phyloP scores from a whole-genome alignment of 352 stramenopile species.

The Phytopythium kandeliae region DNA sequence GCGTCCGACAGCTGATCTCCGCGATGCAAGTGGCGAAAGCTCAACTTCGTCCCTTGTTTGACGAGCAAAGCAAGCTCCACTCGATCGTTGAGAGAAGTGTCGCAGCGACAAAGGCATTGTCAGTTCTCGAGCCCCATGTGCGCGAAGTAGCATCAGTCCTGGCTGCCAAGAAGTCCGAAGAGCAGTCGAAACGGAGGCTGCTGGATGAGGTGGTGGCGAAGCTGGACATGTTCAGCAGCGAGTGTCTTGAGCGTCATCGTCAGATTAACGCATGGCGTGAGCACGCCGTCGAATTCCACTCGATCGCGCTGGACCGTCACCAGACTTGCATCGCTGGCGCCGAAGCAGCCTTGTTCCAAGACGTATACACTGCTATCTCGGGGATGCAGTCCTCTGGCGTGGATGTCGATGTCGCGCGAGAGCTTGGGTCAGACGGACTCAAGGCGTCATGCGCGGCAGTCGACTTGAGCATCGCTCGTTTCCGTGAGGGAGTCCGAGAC shows the following conservation, averaged over 20 bases:
- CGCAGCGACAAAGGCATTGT: constrained; percentile 3
- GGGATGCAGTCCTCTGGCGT: constrained; percentile 4
- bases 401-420: constrained; percentile 6
- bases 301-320: constrained; percentile 1
- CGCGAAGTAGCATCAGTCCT: constrained; percentile 4
- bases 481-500: constrained; percentile 20
- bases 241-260: constrained; percentile 11
- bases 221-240: background rate
- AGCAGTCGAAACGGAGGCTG: background rate
- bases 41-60: constrained; percentile 14
- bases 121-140: constrained; percentile 5
- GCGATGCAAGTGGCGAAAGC: constrained; percentile 12
- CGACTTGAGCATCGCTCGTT: constrained; percentile 24
- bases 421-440: constrained; percentile 17
- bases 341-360: constrained; percentile 19
- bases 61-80: constrained; percentile 12
- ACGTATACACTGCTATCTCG: constrained; percentile 10
- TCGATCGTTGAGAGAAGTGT: constrained; percentile 6
- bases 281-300: constrained; percentile 19
- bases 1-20: constrained; percentile 13
- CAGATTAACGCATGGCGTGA: constrained; percentile 40
- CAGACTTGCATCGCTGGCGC: constrained; percentile 6
- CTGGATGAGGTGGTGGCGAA: constrained; percentile 2
- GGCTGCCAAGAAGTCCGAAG: background rate
- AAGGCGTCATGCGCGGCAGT: constrained; percentile 21